Base-by-base conservation (phyloP, 805 yeast genomes). In the Monosporozyma servazzii region DNA sequence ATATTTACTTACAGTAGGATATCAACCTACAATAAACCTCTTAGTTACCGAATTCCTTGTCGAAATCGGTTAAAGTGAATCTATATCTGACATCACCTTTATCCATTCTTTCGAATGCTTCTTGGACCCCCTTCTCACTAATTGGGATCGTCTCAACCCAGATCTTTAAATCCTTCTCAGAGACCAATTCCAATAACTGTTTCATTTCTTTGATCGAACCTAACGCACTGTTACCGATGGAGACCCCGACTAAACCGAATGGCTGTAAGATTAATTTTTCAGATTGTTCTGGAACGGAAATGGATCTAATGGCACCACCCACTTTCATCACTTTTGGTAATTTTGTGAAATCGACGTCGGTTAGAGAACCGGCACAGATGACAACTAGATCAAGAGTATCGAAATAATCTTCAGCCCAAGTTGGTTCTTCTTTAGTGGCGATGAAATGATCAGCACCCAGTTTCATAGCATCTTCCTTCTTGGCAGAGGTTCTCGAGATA, bases 401-500 rank as follows among this genome's bases (percentile, higher is more conserved):
- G 15, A 50, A 57, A 45, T 67, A 59, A 33, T 64, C 58, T 15
- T 49, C 52, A 11, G 57, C 55, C 78, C 81, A 79, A 48, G 71
- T 63, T 61, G 66, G 56, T 59, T 74, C 62, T 56, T 77, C 82
- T 39, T 66, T 70, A 6, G 84, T 81, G 37, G 86, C 82, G 58
- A 81, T 62, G 59, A 72, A 78, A 10, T 69, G 71, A 54, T 75
- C 75, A 36, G 82, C 83, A 52, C 84, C 84, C 63, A 80, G 69
- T 51, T 71, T 61, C 23, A 62, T 8, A n/a, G 82, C 79, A 52
- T 77, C 75, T 42, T 71, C 76, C 58, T 71, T 75, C 68, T 80
- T 80, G 39, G 74, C 58, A 15, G 68, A 61, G 20, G 75, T 63
- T 68, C 84, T 71, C 18, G 83, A 79, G 58, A 80, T 73, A 4